Conservation (phyloP, 495 filamentous ascomycete genomes). For the Aspergillus ostianus region DNA sequence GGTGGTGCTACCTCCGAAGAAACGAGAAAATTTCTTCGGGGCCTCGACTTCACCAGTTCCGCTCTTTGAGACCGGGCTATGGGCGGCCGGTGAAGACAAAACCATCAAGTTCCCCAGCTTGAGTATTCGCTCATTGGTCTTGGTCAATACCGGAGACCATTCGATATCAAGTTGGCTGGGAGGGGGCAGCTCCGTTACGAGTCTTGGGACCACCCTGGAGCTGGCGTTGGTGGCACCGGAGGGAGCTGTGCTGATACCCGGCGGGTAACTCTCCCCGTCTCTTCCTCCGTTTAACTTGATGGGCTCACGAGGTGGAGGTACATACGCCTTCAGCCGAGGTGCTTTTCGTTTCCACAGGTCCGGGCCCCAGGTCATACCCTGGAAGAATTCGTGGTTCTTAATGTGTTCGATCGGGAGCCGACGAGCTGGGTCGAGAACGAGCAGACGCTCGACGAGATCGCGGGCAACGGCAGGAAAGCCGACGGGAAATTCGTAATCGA, state of each 20-base stretch:
- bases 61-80: conserved; percentile 65
- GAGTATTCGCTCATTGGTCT: conserved; percentile 87
- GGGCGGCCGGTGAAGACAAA: conserved; percentile 65
- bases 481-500: conserved; percentile 91
- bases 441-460: conserved; percentile 87
- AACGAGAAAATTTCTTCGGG: conserved; percentile 83
- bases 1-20: conserved; percentile 84
- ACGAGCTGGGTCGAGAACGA: conserved; percentile 85
- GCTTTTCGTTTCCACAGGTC: conserved; percentile 89
- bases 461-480: conserved; percentile 87
- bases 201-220: conserved; percentile 64
- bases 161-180: conserved; percentile 97
- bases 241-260: conserved; percentile 49
- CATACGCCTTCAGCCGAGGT: conserved; percentile 82
- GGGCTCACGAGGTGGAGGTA: conserved; percentile 73
- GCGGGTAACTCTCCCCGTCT: conserved; percentile 43
- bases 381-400: conserved; percentile 96
- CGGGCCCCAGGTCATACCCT: conserved; percentile 82
- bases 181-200: conserved; percentile 93
- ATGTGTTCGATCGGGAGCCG: conserved; percentile 95
- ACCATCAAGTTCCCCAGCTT: conserved; percentile 91
- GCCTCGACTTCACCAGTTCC: conserved; percentile 58
- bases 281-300: conserved; percentile 74
- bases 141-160: conserved; percentile 95
- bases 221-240: conserved; percentile 40